These are phyloP conservation scores for Colletotrichum eleusines DNA, from an alignment of 2,329 filamentous ascomycete genomes.

Conservation along the genomic window DNA sequence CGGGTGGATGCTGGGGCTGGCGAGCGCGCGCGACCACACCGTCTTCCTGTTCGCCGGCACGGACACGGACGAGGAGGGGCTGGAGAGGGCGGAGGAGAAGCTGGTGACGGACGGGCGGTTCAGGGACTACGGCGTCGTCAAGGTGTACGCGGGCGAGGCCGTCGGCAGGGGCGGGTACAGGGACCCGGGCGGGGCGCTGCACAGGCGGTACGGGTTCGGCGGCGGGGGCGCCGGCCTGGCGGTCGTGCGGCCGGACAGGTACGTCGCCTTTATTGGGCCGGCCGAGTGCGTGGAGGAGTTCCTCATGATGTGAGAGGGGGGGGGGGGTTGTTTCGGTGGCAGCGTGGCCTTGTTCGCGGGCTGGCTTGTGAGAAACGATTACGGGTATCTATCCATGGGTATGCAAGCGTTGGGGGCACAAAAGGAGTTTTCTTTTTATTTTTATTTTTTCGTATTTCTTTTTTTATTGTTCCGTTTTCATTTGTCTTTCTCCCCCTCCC, in stretches of 20 bases:
- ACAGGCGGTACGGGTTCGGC: conserved; percentile 48
- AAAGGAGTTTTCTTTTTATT: conserved; percentile 40
- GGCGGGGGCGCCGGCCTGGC: conserved; percentile 45
- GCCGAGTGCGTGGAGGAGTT: conserved; percentile 42
- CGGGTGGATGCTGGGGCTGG: conserved; percentile 47
- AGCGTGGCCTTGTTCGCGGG: background rate
- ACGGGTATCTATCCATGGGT: background rate
- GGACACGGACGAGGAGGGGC: conserved; percentile 19
- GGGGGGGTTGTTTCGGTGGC: too few relatives aligned
- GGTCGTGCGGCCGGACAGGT: conserved; percentile 50
- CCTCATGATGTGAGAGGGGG: background rate
- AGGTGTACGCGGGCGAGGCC: conserved; percentile 35
- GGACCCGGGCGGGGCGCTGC: conserved; percentile 46
- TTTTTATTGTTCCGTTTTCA: too few relatives aligned
- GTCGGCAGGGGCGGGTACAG: conserved; percentile 25
- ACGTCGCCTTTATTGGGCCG: conserved; percentile 49
- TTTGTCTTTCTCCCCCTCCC: too few relatives aligned
- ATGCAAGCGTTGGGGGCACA: background rate
- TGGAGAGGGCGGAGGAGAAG: conserved; percentile 31
- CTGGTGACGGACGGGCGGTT: conserved; percentile 28
- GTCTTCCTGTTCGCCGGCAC: conserved; percentile 51
- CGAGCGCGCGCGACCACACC: conserved; percentile 46
- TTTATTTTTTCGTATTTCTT: background rate
- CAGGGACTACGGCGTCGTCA: conserved; percentile 41
- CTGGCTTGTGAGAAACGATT: background rate